A percentile compares a stretch with the other conserved stretches of the same genome.
Conservation (phyloP, 306 rosid species). For the Fagus sylvatica region DNA sequence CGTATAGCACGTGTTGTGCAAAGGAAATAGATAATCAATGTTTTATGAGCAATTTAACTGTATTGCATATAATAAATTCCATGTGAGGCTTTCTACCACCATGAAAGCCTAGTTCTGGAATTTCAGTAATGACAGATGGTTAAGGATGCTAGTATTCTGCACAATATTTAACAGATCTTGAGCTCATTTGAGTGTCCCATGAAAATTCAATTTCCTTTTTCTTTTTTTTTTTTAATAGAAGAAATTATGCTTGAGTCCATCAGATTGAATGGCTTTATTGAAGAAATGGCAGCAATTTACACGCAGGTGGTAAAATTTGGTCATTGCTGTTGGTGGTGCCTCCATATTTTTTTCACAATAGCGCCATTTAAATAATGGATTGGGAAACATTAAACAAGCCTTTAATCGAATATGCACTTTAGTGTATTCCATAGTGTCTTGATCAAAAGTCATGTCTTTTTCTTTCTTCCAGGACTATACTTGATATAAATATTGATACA, state of each 20-base stretch:
- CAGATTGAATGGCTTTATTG: background rate
- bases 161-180: background rate
- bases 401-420: background rate
- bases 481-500: conserved; percentile 52
- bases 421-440: background rate
- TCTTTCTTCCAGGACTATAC: conserved; percentile 48
- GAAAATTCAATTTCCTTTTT: background rate
- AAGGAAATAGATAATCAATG: background rate
- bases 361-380: too few species aligned
- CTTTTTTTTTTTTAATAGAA: background rate
- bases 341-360: too few species aligned
- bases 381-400: background rate
- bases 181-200: background rate
- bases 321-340: too few species aligned
- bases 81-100: background rate
- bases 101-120: background rate
- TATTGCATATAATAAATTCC: background rate
- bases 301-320: background rate
- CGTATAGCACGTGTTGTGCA: background rate
- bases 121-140: background rate
- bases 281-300: background rate
- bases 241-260: background rate
- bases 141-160: background rate
- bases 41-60: background rate
- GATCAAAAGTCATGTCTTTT: background rate